Percentiles rank a stretch among this genome's conserved stretches.
These are phyloP conservation scores for Sporothrix globosa DNA, from an alignment of 2,329 filamentous ascomycete species.

Conservation along the genomic window DNA sequence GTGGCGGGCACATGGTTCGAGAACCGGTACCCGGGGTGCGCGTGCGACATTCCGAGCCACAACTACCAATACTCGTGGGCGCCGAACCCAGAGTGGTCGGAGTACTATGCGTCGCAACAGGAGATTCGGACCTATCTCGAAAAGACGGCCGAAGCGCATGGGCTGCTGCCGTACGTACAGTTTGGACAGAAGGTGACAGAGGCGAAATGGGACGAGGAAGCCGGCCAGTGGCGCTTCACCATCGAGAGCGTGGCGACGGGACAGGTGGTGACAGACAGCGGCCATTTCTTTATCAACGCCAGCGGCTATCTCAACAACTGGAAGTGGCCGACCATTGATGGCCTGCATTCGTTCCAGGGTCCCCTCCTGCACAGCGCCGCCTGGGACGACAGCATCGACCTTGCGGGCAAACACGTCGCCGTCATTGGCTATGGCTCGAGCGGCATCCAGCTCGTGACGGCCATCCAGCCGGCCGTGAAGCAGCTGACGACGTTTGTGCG, in stretches of 20 bases:
- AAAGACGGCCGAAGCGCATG: conserved; percentile 30
- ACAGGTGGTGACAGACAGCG: conserved; percentile 39
- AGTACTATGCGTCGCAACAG: conserved; percentile 29
- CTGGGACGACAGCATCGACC: conserved; percentile 37
- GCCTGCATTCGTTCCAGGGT: conserved; percentile 34
- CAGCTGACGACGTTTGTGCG: conserved; percentile 37
- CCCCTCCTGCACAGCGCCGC: conserved; percentile 34
- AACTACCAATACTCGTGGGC: conserved; percentile 35
- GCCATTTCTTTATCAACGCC: conserved; percentile 55
- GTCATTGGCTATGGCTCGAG: conserved; percentile 34
- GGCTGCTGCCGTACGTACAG: conserved; percentile 29
- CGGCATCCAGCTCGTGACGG: conserved; percentile 40
- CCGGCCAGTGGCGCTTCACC: conserved; percentile 28
- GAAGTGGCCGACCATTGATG: conserved; percentile 47
- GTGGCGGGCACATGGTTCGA: conserved; percentile 36
- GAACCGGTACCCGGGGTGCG: conserved; percentile 37
- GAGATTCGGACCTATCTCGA: conserved; percentile 35
- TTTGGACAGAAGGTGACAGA: conserved; percentile 28
- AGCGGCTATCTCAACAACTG: conserved; percentile 55
- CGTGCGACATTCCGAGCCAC: conserved; percentile 37
- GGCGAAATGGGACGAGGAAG: conserved; percentile 34
- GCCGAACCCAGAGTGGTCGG: conserved; percentile 34
- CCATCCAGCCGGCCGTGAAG: conserved; percentile 45
- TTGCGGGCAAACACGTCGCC: conserved; percentile 31
- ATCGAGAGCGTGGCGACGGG: conserved; percentile 24